A percentile compares a stretch with the other conserved stretches of the same genome.
Conservation (phyloP, 257 asterid species). For the Lycium ferocissimum region DNA sequence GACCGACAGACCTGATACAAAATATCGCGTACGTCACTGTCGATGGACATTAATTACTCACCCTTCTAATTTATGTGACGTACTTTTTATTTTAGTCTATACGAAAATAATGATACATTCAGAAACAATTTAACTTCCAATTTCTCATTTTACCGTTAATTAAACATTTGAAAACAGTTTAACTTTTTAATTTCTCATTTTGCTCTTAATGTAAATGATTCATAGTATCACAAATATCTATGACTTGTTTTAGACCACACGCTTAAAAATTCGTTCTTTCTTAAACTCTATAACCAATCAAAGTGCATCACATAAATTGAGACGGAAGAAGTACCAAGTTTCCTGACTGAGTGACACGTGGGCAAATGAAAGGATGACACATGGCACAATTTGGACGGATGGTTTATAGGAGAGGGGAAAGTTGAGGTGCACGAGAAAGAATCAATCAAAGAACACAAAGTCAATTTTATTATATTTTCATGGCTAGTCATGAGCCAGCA, state of each 20-base stretch:
- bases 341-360: neutral
- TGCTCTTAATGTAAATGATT: neutral
- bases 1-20: too few species aligned
- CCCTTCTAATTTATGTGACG: neutral
- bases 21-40: neutral
- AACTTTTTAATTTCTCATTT: neutral
- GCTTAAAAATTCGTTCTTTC: neutral
- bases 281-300: neutral
- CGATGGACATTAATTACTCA: neutral
- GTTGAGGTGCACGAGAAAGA: constrained; percentile 28
- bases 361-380: neutral
- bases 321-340: accelerated
- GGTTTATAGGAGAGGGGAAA: neutral
- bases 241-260: neutral
- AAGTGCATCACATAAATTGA: neutral
- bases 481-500: too few species aligned
- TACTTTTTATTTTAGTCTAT: neutral
- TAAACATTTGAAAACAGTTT: neutral
- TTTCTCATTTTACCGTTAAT: too few species aligned
- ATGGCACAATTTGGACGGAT: neutral
- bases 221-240: neutral
- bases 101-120: neutral
- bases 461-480: too few species aligned
- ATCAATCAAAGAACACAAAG: too few species aligned
- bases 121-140: too few species aligned